phyloP scores from a whole-genome alignment of 306 rosid genomes.

The Rubus idaeus region DNA sequence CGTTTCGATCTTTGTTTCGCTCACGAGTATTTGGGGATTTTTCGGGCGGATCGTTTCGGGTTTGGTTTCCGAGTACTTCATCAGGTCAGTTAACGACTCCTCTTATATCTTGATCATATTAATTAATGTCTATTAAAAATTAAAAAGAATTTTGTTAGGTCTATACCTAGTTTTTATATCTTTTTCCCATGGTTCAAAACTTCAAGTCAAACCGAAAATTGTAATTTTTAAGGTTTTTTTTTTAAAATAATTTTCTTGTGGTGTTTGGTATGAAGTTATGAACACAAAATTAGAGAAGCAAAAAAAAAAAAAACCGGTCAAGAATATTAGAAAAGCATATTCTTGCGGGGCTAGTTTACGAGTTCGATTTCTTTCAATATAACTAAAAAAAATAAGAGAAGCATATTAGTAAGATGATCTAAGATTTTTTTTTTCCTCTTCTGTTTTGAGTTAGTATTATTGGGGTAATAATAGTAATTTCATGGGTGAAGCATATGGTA shows the following conservation, averaged over 20 bases:
- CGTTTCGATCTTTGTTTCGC: slow-evolving; percentile 72
- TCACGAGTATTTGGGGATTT: slow-evolving; percentile 76
- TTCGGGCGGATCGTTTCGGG: slow-evolving; percentile 81
- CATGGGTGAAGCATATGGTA: too few species aligned
- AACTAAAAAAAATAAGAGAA: too few species aligned
- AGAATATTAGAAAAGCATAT: too few species aligned
- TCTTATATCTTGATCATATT: neutral
- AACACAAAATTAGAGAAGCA: too few species aligned
- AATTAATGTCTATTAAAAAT: neutral
- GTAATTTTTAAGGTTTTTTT: neutral
- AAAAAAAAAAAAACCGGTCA: too few species aligned
- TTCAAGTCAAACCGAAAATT: neutral
- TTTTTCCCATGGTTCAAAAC: neutral
- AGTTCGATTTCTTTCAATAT: too few species aligned
- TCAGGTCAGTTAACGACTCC: slow-evolving; percentile 49
- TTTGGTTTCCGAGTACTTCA: slow-evolving; percentile 59
- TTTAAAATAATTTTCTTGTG: neutral
- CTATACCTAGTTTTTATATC: neutral
- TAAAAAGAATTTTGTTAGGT: neutral
- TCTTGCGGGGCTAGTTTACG: too few species aligned
- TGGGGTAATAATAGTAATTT: too few species aligned
- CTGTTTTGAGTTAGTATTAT: too few species aligned
- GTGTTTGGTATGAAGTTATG: too few species aligned
- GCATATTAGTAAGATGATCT: too few species aligned
- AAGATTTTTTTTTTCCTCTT: too few species aligned